Evolutionary conservation across 352 stramenopile genomes (phyloP), one percentile per base, ranked within the genome.

Genomic region (Hyphochytrium catenoides): DNA sequence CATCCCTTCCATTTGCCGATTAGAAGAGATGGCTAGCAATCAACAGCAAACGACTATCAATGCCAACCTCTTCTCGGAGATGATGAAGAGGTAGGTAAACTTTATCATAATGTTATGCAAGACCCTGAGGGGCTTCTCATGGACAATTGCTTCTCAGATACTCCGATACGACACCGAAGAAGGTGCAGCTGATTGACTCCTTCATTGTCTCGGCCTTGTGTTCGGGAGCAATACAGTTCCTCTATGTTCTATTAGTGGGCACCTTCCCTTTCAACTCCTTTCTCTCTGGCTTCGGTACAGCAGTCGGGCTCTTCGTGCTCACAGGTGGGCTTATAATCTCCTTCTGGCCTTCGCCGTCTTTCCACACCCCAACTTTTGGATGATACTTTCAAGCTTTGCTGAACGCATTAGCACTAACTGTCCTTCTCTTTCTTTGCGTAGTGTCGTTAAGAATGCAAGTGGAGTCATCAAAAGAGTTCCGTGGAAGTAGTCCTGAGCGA

Each of bases 221-320:
- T 18, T 87, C 74, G 35, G 74, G 72, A 36, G 57, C 81, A 34
- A 65, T 83, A 39, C 72, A 89, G 61, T 84, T 87, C 64, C 57
- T 85, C 49, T 89, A 89, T 67, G 87, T 72, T 54, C 34, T 59
- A 39, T 52, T 87, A 30, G 73, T 89, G 9, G 74, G 74, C 36
- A 85, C 54, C 22, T 89, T 87, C 54, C 74, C 74, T 17, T 89
- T 89, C 58, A 89, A 89, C 54, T 89, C 74, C 46, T 89, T 89
- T 50, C 56, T 89, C 24, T 73, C 74, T 12, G 72, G 72, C 41
- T 84, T 89, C 37, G 62, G 85, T 21, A 85, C 67, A 56, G 81
- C 68, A 14, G 66, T 89, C 22, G 74, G 74, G 35, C 66, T 81
- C 41, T 89, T 89, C 43, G 74, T 86, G 34, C 52, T 89, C 7